Evolutionary conservation across 2,329 filamentous ascomycete species (phyloP), one percentile per base, ranked within the genome.

Genomic region (Trichothecium sympodiale): DNA sequence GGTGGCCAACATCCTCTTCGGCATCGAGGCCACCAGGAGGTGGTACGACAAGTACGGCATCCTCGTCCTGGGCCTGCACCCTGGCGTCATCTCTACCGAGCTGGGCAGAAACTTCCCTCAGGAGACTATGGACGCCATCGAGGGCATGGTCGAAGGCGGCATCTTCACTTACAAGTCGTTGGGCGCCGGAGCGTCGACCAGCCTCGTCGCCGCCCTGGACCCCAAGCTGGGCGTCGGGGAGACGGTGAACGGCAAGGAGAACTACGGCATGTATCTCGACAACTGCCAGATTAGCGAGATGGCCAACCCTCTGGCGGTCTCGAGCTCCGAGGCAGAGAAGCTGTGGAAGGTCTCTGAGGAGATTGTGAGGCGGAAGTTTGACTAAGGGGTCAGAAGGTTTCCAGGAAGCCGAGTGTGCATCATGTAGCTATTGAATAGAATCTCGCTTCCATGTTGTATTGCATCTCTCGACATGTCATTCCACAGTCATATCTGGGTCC

Each of bases 291-390:
- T 57, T 18, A 41, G 33, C 15, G 37, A 38, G 26, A 34, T 39
- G 12, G 36, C 40, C 2, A 37, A 26, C 1, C 40, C 41, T 13
- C 25, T 40, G 17, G 41, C 47, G 1, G 41, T 47, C 10, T 46
- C 47, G 16, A 47, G 40, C 7, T 44, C 49, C n/a, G 48, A 51
- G 7, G 57, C 55, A 0, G 53, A 56, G 29, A 50, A 41, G 36
- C 34, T 59, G 33, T 60, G 57, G 55, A 50, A 44, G 29, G 31
- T 55, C 18, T 55, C 53, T 4, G 54, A 59, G 47, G 43, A 55
- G 34, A 40, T 58, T 12, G 52, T 57, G 3, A 47, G 49, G 5
- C 39, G 58, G 39, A 41, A 49, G 8, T 59, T 58, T 39, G 20
- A 25, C 6, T 25, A 25, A 25, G 20, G 6, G 6, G 20, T 6